Base-by-base conservation (phyloP, 352 stramenopile species). In the Pythium periplocum region DNA sequence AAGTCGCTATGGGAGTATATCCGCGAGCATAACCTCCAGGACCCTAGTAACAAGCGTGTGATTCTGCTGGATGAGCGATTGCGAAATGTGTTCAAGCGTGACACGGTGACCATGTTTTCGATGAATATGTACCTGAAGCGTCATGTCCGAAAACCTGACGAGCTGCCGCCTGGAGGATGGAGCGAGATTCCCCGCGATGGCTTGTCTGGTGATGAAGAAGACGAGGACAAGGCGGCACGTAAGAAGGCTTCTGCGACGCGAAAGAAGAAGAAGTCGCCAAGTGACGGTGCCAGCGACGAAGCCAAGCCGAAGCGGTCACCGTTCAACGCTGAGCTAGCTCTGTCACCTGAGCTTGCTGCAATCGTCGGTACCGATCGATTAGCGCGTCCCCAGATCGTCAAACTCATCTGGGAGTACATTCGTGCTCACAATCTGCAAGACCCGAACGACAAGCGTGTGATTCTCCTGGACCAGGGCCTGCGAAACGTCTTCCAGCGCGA, bases 1-100 rank as follows among this genome's bases (percentile, higher is more conserved):
- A 98, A 98, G 62, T 69, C 73, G n/a, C 53, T 99, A 2, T 99
- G 96, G 96, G 86, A 95, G 48, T 98, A 99, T 65, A 98, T 99
- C 53, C 87, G 92, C 48, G 87, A 95, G 43, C 79, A 99, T 56
- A 68, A 97, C 30, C 70, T 99, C 44, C 96, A 99, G 70, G 93
- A 98, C 75, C 95, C 96, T 31, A 62, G 81, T 10, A 87, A 99
- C 61, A 97, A 97, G 68, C 85, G 90, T 12, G 83, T 87, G 54
- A 98, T 99, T 58, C 57, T 97, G 12, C 65, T 96, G 48, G 93
- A 98, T 64, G 77, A 90, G 47, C 87, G 64, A 55, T 79, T 98
- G 73, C 78, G 70, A 46, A 64, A 73, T 50, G 78, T 90, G 40
- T 94, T 94, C 66, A 71, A 91, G 66, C 78, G 84, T 49, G 76